phyloP scores from a whole-genome alignment of 2,329 filamentous ascomycete genomes.

The Elsinoe fawcettii region DNA sequence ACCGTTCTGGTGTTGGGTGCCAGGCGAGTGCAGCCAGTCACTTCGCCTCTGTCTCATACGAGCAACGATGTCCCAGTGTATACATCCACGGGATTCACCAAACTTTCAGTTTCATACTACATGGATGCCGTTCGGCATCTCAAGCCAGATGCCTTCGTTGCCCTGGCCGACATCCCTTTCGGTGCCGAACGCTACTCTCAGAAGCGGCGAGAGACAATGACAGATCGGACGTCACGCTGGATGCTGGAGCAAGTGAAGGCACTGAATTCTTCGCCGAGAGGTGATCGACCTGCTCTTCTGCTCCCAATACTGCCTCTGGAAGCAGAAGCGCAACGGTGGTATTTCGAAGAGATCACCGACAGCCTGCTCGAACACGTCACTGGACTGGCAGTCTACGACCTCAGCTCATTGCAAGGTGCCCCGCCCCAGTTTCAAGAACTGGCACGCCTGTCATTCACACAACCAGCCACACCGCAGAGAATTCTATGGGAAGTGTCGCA shows the following conservation, averaged over 20 bases:
- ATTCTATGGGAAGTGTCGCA: slow-evolving; percentile 66
- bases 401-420: slow-evolving; percentile 60
- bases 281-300: slow-evolving; percentile 46
- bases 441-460: slow-evolving; percentile 66
- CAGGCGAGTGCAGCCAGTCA: slow-evolving; percentile 67
- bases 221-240: slow-evolving; percentile 78
- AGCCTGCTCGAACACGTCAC: slow-evolving; percentile 51
- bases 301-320: slow-evolving; percentile 66
- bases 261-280: slow-evolving; percentile 11
- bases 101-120: slow-evolving; percentile 63
- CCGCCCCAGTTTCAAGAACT: slow-evolving; percentile 53
- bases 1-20: slow-evolving; percentile 65
- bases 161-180: slow-evolving; percentile 64
- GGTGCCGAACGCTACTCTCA: slow-evolving; percentile 36
- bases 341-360: slow-evolving; percentile 65
- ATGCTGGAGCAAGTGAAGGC: slow-evolving; percentile 55
- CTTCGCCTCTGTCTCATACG: slow-evolving; percentile 51
- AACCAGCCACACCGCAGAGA: slow-evolving; percentile 63
- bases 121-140: slow-evolving; percentile 55
- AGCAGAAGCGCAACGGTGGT: slow-evolving; percentile 67
- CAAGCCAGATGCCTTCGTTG: slow-evolving; percentile 71
- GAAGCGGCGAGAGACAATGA: slow-evolving; percentile 76
- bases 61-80: slow-evolving; percentile 65
- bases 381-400: slow-evolving; percentile 71
- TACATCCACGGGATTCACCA: slow-evolving; percentile 78